Evolutionary conservation across 2,329 filamentous ascomycete species (phyloP).

Genomic region (Aspergillus aculeatus): DNA sequence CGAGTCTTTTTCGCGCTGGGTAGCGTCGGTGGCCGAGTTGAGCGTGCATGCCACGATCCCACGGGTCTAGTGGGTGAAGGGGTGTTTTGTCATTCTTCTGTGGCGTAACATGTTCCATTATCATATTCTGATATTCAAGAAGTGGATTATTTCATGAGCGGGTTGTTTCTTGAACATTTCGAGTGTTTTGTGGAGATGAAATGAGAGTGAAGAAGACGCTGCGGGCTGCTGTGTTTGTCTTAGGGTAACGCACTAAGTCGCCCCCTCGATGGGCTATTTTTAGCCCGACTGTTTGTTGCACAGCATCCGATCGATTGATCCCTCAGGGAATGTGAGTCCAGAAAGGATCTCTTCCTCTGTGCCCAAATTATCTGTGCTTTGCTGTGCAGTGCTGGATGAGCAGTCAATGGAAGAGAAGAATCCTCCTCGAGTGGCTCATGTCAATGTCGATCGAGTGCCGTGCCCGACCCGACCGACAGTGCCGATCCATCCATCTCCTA

Average conservation of each 20-base stretch:
- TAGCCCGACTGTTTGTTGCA: neutral
- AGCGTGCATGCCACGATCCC: conserved; percentile 11
- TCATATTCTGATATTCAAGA: conserved; percentile 12
- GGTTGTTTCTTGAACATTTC: neutral
- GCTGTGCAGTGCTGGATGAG: too few species aligned
- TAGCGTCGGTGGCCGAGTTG: conserved; percentile 5
- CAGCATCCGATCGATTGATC: neutral
- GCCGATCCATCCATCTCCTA: neutral
- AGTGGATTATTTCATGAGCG: conserved; percentile 4
- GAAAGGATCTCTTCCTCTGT: neutral
- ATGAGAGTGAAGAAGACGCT: too few species aligned
- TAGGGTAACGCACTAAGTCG: neutral
- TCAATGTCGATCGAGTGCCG: neutral
- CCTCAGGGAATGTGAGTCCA: neutral
- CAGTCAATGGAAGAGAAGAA: too few species aligned
- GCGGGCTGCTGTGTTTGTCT: neutral
- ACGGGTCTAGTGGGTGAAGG: conserved; percentile 7
- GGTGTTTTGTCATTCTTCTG: conserved; percentile 6
- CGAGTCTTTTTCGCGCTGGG: conserved; percentile 9
- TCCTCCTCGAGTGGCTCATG: too few species aligned
- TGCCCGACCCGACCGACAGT: neutral
- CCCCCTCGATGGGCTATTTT: neutral
- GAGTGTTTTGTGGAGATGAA: neutral
- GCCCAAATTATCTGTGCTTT: too few species aligned
- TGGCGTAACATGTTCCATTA: conserved; percentile 16